Conservation (phyloP, 2,329 filamentous ascomycete species). For the Aspergillus melleus region DNA sequence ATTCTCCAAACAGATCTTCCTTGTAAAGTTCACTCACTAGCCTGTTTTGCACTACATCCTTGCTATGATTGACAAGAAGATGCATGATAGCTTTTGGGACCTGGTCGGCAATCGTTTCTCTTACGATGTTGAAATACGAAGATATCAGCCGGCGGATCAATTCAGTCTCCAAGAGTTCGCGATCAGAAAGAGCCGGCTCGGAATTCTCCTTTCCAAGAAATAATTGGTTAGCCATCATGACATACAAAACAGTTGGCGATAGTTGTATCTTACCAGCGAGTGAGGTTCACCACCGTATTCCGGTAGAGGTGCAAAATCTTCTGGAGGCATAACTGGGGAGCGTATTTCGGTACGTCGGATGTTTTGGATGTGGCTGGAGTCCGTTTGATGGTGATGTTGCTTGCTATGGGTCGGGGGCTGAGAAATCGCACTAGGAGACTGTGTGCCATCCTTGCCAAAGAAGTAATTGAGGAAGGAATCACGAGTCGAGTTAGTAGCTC, state of each 20-base stretch:
- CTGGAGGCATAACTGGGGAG: conserved; percentile 46
- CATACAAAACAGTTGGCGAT: neutral
- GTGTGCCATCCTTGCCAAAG: conserved; percentile 82
- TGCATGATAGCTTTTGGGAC: conserved; percentile 99
- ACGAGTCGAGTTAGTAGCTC: conserved; percentile 63
- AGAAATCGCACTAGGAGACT: conserved; percentile 45
- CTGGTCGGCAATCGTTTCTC: conserved; percentile 97
- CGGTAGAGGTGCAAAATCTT: conserved; percentile 38
- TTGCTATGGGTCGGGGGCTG: conserved; percentile 50
- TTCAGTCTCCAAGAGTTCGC: conserved; percentile 95
- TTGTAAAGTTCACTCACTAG: conserved; percentile 95
- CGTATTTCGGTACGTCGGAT: conserved; percentile 65
- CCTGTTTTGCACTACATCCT: conserved; percentile 95
- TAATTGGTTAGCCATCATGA: conserved; percentile 6
- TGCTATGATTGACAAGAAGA: conserved; percentile 95
- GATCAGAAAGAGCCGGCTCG: conserved; percentile 88
- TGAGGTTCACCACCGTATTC: conserved; percentile 46
- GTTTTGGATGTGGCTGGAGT: conserved; percentile 81
- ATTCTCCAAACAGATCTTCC: conserved; percentile 83
- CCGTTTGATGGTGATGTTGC: conserved; percentile 75
- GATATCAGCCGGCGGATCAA: conserved; percentile 94
- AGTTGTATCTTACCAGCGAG: conserved; percentile 47
- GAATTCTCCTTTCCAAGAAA: conserved; percentile 44
- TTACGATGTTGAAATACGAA: conserved; percentile 98
- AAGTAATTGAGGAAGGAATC: conserved; percentile 99